Conservation (phyloP, 2,329 filamentous ascomycete genomes). For the Bipolaris bicolor region DNA sequence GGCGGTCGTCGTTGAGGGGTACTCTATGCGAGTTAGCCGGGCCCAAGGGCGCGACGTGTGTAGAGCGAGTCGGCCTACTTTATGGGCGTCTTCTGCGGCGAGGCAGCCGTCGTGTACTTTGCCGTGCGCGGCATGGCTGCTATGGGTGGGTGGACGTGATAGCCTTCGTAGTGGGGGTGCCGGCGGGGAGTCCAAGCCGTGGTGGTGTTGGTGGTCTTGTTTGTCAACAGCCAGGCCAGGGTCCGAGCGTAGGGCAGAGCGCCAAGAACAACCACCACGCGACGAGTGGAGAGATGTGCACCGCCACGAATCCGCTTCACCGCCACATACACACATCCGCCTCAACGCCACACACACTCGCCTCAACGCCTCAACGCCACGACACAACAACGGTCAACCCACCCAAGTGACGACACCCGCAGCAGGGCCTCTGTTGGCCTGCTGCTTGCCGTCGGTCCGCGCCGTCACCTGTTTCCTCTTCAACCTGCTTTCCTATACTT, state of each 20-base stretch:
- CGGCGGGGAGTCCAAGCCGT: too few relatives aligned
- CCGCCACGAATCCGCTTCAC: background rate
- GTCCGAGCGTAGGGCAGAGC: background rate
- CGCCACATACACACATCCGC: background rate
- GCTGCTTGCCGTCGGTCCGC: too few relatives aligned
- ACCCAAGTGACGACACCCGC: background rate
- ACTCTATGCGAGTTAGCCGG: conserved; percentile 64
- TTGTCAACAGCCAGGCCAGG: conserved; percentile 29
- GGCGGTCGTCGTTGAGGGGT: conserved; percentile 92
- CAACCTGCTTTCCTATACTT: background rate
- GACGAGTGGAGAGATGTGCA: background rate
- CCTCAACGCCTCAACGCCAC: too few relatives aligned
- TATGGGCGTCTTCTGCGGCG: conserved; percentile 55
- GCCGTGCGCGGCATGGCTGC: conserved; percentile 61
- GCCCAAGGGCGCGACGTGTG: background rate
- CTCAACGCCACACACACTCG: background rate
- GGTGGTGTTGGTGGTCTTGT: conserved; percentile 16
- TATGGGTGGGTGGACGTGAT: conserved; percentile 2
- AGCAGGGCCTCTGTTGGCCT: background rate
- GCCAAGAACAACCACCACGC: background rate
- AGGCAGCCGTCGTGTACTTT: conserved; percentile 53
- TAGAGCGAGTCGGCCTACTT: conserved; percentile 26
- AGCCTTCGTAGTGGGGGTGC: conserved; percentile 14
- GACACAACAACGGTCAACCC: background rate
- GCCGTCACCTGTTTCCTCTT: background rate